These are phyloP conservation scores for Beta vulgaris DNA, from an alignment of 148 eudicot species.

Conservation along the genomic window DNA sequence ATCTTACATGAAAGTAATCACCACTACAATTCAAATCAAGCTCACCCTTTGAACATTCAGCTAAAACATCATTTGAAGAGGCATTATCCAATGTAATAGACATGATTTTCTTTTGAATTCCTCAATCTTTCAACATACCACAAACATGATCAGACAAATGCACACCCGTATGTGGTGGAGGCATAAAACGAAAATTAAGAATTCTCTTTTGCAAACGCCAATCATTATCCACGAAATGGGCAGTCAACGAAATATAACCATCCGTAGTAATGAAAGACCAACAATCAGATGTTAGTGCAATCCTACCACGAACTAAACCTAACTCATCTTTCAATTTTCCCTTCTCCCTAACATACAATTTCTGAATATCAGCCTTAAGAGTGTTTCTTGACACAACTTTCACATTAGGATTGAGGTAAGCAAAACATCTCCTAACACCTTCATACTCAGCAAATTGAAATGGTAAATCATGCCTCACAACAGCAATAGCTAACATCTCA, in stretches of 20 bases:
- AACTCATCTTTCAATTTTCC: background rate
- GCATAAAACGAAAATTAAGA: conserved; percentile 8
- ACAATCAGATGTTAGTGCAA: background rate
- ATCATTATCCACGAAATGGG: background rate
- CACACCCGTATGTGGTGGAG: conserved; percentile 1
- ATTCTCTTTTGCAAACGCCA: background rate
- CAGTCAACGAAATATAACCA: conserved; percentile 1
- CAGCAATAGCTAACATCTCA: background rate
- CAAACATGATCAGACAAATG: background rate
- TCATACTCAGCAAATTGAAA: conserved; percentile 10
- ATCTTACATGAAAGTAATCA: background rate
- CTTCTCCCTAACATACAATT: background rate
- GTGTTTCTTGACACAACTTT: background rate
- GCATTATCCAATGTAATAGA: conserved; percentile 6
- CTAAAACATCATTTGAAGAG: background rate
- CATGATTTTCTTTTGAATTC: background rate
- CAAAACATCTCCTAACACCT: background rate
- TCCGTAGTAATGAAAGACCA: background rate
- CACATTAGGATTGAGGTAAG: background rate
- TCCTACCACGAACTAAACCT: background rate
- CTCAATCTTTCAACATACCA: background rate
- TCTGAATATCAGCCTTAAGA: background rate
- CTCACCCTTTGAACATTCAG: background rate
- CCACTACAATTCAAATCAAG: background rate
- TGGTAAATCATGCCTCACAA: background rate